These are phyloP conservation scores for Corchorus olitorius DNA, from an alignment of 345 rosid genomes.

Conservation along the genomic window DNA sequence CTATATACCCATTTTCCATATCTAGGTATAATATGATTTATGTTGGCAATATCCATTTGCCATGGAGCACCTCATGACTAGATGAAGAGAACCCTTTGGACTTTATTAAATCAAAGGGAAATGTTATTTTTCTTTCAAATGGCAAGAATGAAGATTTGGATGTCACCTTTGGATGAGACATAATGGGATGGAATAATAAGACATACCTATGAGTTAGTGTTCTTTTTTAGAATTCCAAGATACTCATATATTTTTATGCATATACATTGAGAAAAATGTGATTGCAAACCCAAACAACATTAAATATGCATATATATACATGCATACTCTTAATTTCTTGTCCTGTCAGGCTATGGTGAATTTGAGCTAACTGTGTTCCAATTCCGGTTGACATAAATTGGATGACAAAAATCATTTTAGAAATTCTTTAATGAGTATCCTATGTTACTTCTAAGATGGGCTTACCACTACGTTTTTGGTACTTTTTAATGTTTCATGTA, in stretches of 20 bases:
- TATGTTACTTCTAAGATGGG: not conserved
- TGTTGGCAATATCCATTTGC: not conserved
- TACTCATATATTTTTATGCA: no score
- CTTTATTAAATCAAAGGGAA: not conserved
- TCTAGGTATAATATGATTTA: constrained; percentile 5
- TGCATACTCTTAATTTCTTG: not conserved
- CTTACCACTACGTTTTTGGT: not conserved
- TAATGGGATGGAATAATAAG: constrained; percentile 6
- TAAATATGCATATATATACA: not conserved
- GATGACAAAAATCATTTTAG: not conserved
- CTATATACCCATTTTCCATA: constrained; percentile 11
- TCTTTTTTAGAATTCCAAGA: not conserved
- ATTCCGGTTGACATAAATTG: not conserved
- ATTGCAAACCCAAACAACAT: not conserved
- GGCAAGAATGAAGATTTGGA: not conserved
- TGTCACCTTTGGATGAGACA: constrained; percentile 14
- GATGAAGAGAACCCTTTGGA: constrained; percentile 12
- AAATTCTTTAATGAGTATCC: constrained; percentile 2
- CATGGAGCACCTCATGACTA: constrained; percentile 8
- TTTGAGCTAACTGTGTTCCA: not conserved
- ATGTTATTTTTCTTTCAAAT: constrained; percentile 1
- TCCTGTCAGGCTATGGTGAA: not conserved
- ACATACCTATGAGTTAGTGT: constrained; percentile 6
- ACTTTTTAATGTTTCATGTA: not conserved
- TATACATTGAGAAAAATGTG: not conserved